phyloP scores from a whole-genome alignment of 2,329 filamentous ascomycete genomes.

The Graphiopsis chlorocephala region DNA sequence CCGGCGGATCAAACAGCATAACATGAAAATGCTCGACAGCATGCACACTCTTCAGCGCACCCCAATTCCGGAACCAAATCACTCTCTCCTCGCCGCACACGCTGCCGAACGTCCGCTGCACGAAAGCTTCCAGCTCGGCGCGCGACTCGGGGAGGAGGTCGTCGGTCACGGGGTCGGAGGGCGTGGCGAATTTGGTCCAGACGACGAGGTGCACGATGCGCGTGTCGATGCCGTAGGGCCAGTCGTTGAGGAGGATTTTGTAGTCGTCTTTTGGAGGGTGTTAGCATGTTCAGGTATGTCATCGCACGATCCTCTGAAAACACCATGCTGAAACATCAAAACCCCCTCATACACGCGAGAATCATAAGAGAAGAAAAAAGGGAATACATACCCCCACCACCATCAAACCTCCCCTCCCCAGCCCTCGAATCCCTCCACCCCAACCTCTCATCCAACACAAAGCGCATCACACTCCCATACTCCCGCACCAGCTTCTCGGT shows the following conservation, averaged over 20 bases:
- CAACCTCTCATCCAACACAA: slow-evolving; percentile 68
- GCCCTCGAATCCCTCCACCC: slow-evolving; percentile 58
- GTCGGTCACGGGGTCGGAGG: slow-evolving; percentile 63
- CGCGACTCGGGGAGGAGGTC: slow-evolving; percentile 65
- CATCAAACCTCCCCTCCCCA: slow-evolving; percentile 43
- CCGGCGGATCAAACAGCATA: slow-evolving; percentile 66
- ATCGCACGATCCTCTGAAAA: background rate
- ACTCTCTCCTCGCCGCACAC: slow-evolving; percentile 46
- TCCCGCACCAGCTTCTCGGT: slow-evolving; percentile 60
- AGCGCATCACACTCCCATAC: slow-evolving; percentile 75
- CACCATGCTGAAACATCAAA: background rate
- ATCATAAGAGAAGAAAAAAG: slow-evolving; percentile 25
- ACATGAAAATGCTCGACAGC: slow-evolving; percentile 93
- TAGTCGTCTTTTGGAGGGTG: slow-evolving; percentile 52
- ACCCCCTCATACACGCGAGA: no score
- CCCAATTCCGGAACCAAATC: slow-evolving; percentile 94
- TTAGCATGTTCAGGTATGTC: background rate
- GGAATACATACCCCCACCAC: slow-evolving; percentile 34
- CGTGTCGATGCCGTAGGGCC: slow-evolving; percentile 82
- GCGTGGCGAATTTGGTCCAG: slow-evolving; percentile 85
- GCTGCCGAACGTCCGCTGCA: slow-evolving; percentile 62
- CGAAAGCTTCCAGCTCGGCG: slow-evolving; percentile 66
- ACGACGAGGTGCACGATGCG: slow-evolving; percentile 81
- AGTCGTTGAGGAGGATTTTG: slow-evolving; percentile 83
- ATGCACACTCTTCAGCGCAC: slow-evolving; percentile 76